Conservation (phyloP, 2,329 filamentous ascomycete species). For the Epichloe sp. region DNA sequence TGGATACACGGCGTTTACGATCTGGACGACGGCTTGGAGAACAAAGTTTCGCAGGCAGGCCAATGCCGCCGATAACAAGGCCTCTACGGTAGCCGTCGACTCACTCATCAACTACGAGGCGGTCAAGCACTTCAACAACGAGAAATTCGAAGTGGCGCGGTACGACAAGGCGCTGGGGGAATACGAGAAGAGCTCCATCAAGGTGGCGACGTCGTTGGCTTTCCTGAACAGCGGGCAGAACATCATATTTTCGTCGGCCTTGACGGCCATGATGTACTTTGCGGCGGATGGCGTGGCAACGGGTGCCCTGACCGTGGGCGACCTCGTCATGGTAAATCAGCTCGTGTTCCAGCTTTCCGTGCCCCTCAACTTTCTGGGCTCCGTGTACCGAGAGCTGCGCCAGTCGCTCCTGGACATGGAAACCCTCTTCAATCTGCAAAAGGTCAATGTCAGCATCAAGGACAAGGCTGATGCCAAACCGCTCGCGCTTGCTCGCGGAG, state of each 20-base stretch:
- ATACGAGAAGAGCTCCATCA: slow-evolving; percentile 92
- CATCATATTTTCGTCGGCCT: slow-evolving; percentile 85
- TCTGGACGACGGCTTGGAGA: slow-evolving; percentile 90
- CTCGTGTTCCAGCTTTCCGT: slow-evolving; percentile 96
- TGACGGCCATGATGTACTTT: slow-evolving; percentile 97
- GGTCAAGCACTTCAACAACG: slow-evolving; percentile 99
- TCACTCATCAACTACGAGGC: slow-evolving; percentile 98
- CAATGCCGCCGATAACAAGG: slow-evolving; percentile 91
- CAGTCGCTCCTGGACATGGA: slow-evolving; percentile 98
- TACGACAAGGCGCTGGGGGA: slow-evolving; percentile 75
- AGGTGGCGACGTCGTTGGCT: slow-evolving; percentile 85
- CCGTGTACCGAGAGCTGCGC: slow-evolving; percentile 87
- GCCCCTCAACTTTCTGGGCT: slow-evolving; percentile 94
- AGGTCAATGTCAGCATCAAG: slow-evolving; percentile 79
- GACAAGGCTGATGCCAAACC: slow-evolving; percentile 64
- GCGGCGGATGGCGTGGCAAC: slow-evolving; percentile 78
- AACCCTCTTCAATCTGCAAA: slow-evolving; percentile 92
- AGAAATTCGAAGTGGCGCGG: slow-evolving; percentile 79
- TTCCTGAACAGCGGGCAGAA: slow-evolving; percentile 93
- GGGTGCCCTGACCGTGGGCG: slow-evolving; percentile 77
- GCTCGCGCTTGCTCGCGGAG: slow-evolving; percentile 59
- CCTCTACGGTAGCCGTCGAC: slow-evolving; percentile 89
- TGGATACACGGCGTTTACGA: slow-evolving; percentile 92
- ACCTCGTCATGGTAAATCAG: slow-evolving; percentile 98
- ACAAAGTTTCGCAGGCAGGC: slow-evolving; percentile 93